A percentile compares a stretch with the other conserved stretches of the same genome.
phyloP scores from a whole-genome alignment of 139 green algal species.

The Cymbomonas tetramitiformis region DNA sequence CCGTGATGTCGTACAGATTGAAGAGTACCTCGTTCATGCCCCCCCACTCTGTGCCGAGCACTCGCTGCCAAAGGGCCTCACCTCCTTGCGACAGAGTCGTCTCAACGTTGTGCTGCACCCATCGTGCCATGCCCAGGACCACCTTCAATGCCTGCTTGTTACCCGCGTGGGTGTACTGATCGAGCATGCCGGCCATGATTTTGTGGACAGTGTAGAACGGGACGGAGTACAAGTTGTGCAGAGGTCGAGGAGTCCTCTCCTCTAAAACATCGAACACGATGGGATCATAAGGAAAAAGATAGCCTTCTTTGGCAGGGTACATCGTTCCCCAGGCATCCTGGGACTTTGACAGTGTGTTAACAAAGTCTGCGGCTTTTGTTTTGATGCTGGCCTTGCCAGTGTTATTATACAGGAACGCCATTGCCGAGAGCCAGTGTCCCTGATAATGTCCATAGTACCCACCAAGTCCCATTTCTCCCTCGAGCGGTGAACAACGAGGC shows the following conservation, averaged over 20 bases:
- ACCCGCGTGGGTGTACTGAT: not conserved
- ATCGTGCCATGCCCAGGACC: not conserved
- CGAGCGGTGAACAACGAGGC: not conserved
- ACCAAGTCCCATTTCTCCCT: not conserved
- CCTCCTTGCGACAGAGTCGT: not conserved
- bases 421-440: not conserved
- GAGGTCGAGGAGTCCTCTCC: not conserved
- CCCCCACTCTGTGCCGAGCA: not conserved
- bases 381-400: not conserved
- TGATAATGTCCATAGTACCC: not conserved
- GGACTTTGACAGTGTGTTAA: not conserved
- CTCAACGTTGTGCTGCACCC: not conserved
- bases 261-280: not conserved
- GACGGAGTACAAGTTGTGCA: not conserved
- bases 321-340: not conserved
- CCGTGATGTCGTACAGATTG: not conserved
- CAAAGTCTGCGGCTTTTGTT: not conserved
- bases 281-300: not conserved
- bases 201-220: not conserved
- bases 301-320: not conserved
- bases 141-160: not conserved
- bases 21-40: not conserved
- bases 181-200: not conserved
- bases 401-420: not conserved
- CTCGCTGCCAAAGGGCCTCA: not conserved